Base-by-base conservation (phyloP, 768 basidiomycete genomes). In the Botryobasidium botryosum region DNA sequence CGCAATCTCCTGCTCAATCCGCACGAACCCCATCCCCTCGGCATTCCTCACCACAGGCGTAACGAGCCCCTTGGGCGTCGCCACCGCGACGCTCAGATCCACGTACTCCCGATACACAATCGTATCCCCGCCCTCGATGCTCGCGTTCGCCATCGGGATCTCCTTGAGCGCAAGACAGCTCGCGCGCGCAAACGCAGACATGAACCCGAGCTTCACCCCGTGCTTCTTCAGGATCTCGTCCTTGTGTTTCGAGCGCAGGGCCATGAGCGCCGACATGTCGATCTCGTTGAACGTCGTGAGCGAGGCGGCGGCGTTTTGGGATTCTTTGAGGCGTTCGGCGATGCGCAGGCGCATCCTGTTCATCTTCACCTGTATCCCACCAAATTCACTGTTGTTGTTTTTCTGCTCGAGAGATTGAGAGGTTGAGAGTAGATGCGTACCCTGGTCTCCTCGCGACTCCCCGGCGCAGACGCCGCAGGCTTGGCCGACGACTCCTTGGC, bases 261-360 rank as follows among this genome's bases (percentile, higher is more conserved):
- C 78, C 68, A 94, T 83, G 45, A 97, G 67, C 35, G 84, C 79
- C 33, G 87, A 90, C 92, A 99, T 97, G 68, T 97, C 92, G 58
- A 99, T 86, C 65, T 99, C 92, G 67, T 99, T 96, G 74, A 99
- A 99, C 21, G 92, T 97, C 27, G 94, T 97, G 48, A 97, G 64
- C 40, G 88, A 91, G 38, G 92, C 92, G 3, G 92, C 94, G 17
- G 85, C 75, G 59, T 96, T 94, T 62, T 99, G 92, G 20, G 91
- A 92, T 60, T 94, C 81, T 68, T 99, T 99, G 60, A 99, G 75
- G 43, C 92, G 88, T 64, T 91, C 87, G 38, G 91, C 82, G 56
- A 99, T 99, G 50, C 91, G 86, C 51, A 84, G 70, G 38, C 92
- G 85, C 94, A 99, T 99, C 43, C 91, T 80, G 62, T 75, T 91